phyloP scores from a whole-genome alignment of 2,329 filamentous ascomycete species.

The Xylaria multiplex region DNA sequence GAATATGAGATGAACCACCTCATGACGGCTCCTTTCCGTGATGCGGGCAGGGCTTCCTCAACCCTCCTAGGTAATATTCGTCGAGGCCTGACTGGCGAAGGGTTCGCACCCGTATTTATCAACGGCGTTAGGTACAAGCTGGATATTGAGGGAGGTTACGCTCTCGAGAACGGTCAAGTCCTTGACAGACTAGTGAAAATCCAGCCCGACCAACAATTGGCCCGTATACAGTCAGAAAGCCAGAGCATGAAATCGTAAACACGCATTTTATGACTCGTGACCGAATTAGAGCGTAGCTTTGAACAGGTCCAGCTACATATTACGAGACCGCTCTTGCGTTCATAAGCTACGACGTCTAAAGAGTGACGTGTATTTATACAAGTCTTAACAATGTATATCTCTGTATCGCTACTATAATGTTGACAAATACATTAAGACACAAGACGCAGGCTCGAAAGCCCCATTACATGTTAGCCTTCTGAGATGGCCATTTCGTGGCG shows the following conservation, averaged over 20 bases:
- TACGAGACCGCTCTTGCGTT: background rate
- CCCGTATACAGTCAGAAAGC: conserved; percentile 19
- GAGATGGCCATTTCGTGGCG: no score
- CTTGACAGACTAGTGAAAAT: conserved; percentile 64
- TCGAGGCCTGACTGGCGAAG: conserved; percentile 65
- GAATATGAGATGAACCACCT: conserved; percentile 66
- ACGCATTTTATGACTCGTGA: background rate
- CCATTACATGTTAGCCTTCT: background rate
- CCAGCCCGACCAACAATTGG: conserved; percentile 42
- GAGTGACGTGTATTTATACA: conserved; percentile 1
- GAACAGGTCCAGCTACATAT: background rate
- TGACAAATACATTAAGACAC: background rate
- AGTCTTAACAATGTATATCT: background rate
- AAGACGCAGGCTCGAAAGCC: background rate
- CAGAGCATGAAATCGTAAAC: conserved; percentile 7
- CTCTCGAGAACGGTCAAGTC: conserved; percentile 67
- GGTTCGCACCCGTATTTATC: conserved; percentile 63
- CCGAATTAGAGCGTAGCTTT: background rate
- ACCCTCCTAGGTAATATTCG: conserved; percentile 58
- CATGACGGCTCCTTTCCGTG: conserved; percentile 67
- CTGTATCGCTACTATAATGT: conserved; percentile 8
- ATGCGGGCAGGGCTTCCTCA: conserved; percentile 55
- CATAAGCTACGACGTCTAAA: background rate
- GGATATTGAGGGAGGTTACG: conserved; percentile 66
- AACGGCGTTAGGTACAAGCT: conserved; percentile 64